Evolutionary conservation across 2,329 filamentous ascomycete genomes (phyloP), one percentile per base, ranked within the genome.

Genomic region (Phialophora tarda): DNA sequence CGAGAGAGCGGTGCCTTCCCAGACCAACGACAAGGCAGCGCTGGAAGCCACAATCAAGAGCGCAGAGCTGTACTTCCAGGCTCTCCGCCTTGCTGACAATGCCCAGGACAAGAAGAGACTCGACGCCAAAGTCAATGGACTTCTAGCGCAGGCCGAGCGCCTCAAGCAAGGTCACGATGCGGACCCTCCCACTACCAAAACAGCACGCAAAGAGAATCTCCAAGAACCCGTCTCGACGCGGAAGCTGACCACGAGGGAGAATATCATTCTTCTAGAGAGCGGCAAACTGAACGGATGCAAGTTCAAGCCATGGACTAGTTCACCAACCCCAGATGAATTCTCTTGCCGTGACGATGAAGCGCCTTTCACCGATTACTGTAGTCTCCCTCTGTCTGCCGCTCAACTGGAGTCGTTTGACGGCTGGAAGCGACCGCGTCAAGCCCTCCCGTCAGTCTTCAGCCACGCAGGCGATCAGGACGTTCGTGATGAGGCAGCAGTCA

Each of bases 271-370:
- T 8, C 82, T 91, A 1, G 88, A 89, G 74, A 88, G 89, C 3
- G 95, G 93, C 4, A 89, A 88, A 63, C 83, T 99, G 23, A 92
- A 97, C 75, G 92, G 90, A 0, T 90, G 88, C 73, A 84, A 90
- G 23, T 98, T 97, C 71, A 92, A 91, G 11, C 92, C 91, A 0
- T 99, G 95, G 95, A 85, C 85, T n/a, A 78, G 78, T 1, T 82
- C 87, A 30, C 89, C 91, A 0, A 75, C 78, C 3, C 76, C 84
- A 0, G 77, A 83, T 4, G 86, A 90, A 32, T 97, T 97, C 71
- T 77, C 82, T 34, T 77, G 83, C 30, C 71, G 75, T 5, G 76
- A 82, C 2, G 82, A 81, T n/a, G 80, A 81, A 47, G 77, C 78
- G 6, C 76, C 80, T n/a, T 97, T 89, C 75, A 84, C 79, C 64